Conservation (phyloP, 805 yeast genomes). For the Candida ponderosae region DNA sequence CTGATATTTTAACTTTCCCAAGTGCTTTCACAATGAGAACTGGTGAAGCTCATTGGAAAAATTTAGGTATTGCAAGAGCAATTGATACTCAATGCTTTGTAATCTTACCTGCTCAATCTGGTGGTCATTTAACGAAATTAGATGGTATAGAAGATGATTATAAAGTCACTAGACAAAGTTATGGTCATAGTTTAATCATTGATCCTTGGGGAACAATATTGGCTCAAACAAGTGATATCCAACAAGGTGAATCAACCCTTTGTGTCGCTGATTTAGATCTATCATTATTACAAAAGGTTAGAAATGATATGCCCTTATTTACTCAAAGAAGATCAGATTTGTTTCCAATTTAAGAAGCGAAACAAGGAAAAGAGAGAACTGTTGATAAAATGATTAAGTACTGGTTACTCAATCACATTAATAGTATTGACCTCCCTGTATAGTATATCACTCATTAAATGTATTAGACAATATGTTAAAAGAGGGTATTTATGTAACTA, state of each 20-base stretch:
- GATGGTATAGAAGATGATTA: slow-evolving; percentile 25
- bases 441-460: too few species aligned
- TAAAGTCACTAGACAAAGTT: slow-evolving; percentile 48
- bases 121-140: slow-evolving; percentile 53
- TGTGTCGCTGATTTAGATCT: slow-evolving; percentile 64
- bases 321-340: slow-evolving; percentile 62
- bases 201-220: slow-evolving; percentile 87
- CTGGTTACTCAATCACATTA: too few species aligned
- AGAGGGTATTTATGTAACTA: too few species aligned
- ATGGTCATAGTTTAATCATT: slow-evolving; percentile 81
- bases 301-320: slow-evolving; percentile 73
- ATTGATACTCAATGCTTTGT: slow-evolving; percentile 84
- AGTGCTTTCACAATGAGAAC: slow-evolving; percentile 91
- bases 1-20: slow-evolving; percentile 73
- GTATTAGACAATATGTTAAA: too few species aligned
- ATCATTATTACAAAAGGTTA: slow-evolving; percentile 36
- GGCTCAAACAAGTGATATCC: slow-evolving; percentile 44
- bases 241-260: slow-evolving; percentile 31
- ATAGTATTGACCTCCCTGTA: too few species aligned
- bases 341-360: slow-evolving; percentile 19
- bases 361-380: too few species aligned
- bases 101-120: slow-evolving; percentile 84
- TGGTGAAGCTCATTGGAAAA: slow-evolving; percentile 87
- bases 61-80: slow-evolving; percentile 76
- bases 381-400: too few species aligned